A percentile compares a stretch with the other conserved stretches of the same genome.
Evolutionary conservation across 2,329 filamentous ascomycete genomes (phyloP).

Genomic region (Exophiala calicioides): DNA sequence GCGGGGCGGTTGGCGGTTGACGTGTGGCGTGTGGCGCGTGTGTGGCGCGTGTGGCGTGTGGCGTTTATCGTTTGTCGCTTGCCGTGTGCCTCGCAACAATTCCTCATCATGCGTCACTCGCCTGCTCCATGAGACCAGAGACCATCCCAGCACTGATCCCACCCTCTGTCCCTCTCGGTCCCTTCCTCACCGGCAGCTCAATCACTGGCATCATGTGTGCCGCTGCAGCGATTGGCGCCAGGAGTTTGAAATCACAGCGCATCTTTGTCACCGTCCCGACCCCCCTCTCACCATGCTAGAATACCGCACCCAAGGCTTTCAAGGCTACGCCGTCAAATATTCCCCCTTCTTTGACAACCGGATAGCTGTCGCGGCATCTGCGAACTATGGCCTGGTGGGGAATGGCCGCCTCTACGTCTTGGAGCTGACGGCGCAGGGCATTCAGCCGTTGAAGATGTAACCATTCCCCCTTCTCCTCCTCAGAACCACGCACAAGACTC

Average conservation of each 20-base stretch:
- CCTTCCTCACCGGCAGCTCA: too few species aligned
- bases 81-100: too few species aligned
- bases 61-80: too few species aligned
- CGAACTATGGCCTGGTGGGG: slow-evolving; percentile 95
- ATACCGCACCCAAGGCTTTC: slow-evolving; percentile 89
- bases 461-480: slow-evolving; percentile 27
- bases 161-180: too few species aligned
- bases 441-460: slow-evolving; percentile 80
- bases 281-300: slow-evolving; percentile 71
- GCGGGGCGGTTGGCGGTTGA: too few species aligned
- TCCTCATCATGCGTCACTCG: too few species aligned
- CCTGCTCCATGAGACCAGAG: too few species aligned
- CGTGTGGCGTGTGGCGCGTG: too few species aligned
- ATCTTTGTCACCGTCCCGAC: background rate
- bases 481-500: background rate
- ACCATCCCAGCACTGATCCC: too few species aligned
- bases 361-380: slow-evolving; percentile 83
- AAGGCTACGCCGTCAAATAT: slow-evolving; percentile 96
- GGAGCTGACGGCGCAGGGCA: slow-evolving; percentile 77
- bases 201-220: too few species aligned
- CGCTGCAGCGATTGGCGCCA: too few species aligned
- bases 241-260: background rate
- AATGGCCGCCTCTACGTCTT: slow-evolving; percentile 89
- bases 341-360: slow-evolving; percentile 97
- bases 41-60: too few species aligned